Evolutionary conservation across 148 eudicot genomes (phyloP), one percentile per base, ranked within the genome.

Genomic region (Gaultheria prostrata): DNA sequence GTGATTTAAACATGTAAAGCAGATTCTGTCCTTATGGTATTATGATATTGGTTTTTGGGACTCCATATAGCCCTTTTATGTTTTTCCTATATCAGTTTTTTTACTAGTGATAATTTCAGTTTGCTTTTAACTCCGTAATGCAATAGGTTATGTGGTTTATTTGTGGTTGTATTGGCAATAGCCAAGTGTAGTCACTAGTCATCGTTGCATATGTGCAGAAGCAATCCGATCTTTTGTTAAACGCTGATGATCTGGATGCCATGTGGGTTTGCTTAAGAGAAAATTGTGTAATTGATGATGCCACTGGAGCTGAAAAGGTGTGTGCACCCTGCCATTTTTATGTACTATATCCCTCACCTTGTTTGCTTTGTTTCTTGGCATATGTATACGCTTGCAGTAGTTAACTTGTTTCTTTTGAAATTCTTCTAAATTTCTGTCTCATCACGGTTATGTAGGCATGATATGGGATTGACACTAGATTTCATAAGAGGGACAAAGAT

Each of bases 181-280:
- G 1, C 79, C 59, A n/a, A 78, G 50, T 46, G 51, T 39, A 51
- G 49, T 35, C 20, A 6, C 54, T 39, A 51, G 49, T 35, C 20
- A 6, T 69, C 82, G 56, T 72, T 79, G 86, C 50, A 77, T 79
- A 86, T 82, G 33, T 83, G 86, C 94, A 97, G 99, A 97, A 94
- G 85, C 99, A 97, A 91, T 94, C 99, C 63, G 99, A 97, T 86
- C 97, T 93, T 80, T 88, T 97, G 93, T 93, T 97, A 83, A 97
- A 97, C 85, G 98, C 99, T 82, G 99, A 97, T 87, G 99, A 97
- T 89, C 88, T 97, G 87, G 99, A 97, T 89, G 97, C 98, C 80
- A 97, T 97, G 99, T 97, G 99, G 99, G 97, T 97, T 84, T 97
- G 99, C 92, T 90, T 97, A 82, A 89, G 99, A 87, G 99, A 97